These are phyloP conservation scores for Gypsophila paniculata DNA, from an alignment of 179 eudicot genomes.

Conservation along the genomic window DNA sequence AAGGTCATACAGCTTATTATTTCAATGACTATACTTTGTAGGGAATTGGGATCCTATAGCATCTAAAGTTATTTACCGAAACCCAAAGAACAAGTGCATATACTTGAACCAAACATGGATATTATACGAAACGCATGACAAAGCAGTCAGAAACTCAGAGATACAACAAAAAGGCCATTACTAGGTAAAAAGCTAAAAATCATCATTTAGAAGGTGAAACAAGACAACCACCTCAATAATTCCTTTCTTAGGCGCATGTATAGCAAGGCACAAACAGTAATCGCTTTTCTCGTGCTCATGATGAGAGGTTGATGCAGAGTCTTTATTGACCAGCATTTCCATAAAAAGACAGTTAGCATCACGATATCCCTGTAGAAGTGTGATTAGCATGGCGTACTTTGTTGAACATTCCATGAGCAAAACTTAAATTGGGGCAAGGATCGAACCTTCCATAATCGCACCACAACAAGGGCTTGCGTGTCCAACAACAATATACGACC, in stretches of 20 bases:
- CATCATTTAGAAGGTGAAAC: not conserved
- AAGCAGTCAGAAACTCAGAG: no score
- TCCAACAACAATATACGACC: slow-evolving; percentile 90
- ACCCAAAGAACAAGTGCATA: not conserved
- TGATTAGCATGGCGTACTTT: slow-evolving; percentile 1
- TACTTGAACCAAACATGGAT: not conserved
- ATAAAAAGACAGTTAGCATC: slow-evolving; percentile 86
- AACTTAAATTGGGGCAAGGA: slow-evolving; percentile 2
- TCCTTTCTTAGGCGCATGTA: slow-evolving; percentile 94
- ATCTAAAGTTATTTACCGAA: not conserved
- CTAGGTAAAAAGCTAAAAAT: not conserved
- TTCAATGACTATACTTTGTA: no score
- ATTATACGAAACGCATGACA: no score
- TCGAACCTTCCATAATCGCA: slow-evolving; percentile 88
- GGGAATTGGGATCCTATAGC: no score
- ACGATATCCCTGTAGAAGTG: slow-evolving; percentile 71
- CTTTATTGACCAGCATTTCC: slow-evolving; percentile 75
- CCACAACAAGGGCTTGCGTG: slow-evolving; percentile 90
- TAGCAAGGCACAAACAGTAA: slow-evolving; percentile 83
- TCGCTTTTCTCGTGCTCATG: slow-evolving; percentile 57
- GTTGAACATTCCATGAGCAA: not conserved
- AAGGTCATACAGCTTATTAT: no score
- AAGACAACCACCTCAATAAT: slow-evolving; percentile 67
- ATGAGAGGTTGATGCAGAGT: slow-evolving; percentile 45
- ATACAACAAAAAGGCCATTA: not conserved